A percentile compares a stretch with the other conserved stretches of the same genome.
Evolutionary conservation across 192 early-diverging fungal genomes (phyloP).

Genomic region (Globomyces pollinis-pini): DNA sequence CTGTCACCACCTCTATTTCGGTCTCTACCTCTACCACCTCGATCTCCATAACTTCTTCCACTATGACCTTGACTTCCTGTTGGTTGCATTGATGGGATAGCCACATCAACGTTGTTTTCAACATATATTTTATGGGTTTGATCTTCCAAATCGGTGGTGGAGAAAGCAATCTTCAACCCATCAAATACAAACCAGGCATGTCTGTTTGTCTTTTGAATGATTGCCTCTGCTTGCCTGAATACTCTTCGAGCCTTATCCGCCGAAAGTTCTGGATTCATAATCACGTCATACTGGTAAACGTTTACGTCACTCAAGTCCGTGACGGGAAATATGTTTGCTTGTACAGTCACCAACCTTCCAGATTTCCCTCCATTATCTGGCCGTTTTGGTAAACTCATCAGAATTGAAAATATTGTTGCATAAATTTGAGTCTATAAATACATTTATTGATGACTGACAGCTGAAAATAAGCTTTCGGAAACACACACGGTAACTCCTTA

Average conservation of each 20-base stretch:
- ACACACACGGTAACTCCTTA: too few species aligned
- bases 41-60: too few species aligned
- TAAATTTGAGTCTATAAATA: too few species aligned
- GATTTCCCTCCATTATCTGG: not conserved
- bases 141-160: not conserved
- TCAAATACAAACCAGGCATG: conserved; percentile 20
- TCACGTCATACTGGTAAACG: conserved; percentile 28
- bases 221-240: conserved; percentile 9
- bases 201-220: conserved; percentile 1
- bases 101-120: conserved; percentile 6
- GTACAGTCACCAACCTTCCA: not conserved
- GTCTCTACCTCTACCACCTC: too few species aligned
- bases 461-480: too few species aligned
- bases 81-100: conserved; percentile 4
- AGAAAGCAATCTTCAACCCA: conserved; percentile 23
- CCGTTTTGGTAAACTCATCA: too few species aligned
- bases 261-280: conserved; percentile 14
- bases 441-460: too few species aligned
- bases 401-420: too few species aligned
- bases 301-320: not conserved
- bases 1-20: conserved; percentile 3
- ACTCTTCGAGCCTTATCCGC: not conserved
- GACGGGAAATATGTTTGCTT: conserved; percentile 16
- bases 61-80: too few species aligned
- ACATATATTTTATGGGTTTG: conserved; percentile 7